Conservation (phyloP, 1,284 basidiomycete species). For the Microbotryum lychnidis-dioicae region DNA sequence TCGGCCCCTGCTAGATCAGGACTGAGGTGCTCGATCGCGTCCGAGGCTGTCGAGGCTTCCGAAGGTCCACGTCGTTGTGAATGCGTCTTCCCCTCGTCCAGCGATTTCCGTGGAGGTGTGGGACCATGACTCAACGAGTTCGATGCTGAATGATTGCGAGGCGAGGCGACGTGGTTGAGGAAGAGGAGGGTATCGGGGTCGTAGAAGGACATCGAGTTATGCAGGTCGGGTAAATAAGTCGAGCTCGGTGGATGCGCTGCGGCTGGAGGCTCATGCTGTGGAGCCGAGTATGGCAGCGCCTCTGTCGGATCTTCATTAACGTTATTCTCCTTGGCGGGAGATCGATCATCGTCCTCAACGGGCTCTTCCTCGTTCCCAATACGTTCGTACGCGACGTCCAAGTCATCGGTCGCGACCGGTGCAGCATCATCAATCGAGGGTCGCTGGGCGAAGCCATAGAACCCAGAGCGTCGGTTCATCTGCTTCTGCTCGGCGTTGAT, state of each 20-base stretch:
- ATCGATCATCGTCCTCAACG: neutral
- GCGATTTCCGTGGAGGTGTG: neutral
- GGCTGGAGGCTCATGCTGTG: neutral
- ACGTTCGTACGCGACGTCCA: neutral
- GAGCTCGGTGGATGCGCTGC: neutral
- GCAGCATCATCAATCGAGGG: constrained; percentile 4
- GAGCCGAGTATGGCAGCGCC: neutral
- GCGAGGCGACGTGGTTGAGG: constrained; percentile 38
- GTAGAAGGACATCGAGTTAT: constrained; percentile 53
- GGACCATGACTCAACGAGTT: neutral
- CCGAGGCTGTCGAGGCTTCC: neutral
- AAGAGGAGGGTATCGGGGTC: constrained; percentile 60
- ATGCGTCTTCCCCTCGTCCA: neutral
- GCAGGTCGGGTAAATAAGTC: constrained; percentile 16
- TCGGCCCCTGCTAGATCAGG: constrained; percentile 2
- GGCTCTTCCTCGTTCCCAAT: neutral
- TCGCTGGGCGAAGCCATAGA: constrained; percentile 29
- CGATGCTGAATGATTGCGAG: constrained; percentile 2
- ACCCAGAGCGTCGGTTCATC: constrained; percentile 33
- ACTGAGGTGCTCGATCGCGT: constrained; percentile 12
- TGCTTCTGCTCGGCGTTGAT: neutral
- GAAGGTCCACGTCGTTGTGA: neutral
- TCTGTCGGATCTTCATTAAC: neutral
- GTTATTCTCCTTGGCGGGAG: neutral
- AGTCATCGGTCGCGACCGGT: neutral